Evolutionary conservation across 2,329 filamentous ascomycete species (phyloP), one percentile per base, ranked within the genome.

Genomic region (Niveomyces coronatus): DNA sequence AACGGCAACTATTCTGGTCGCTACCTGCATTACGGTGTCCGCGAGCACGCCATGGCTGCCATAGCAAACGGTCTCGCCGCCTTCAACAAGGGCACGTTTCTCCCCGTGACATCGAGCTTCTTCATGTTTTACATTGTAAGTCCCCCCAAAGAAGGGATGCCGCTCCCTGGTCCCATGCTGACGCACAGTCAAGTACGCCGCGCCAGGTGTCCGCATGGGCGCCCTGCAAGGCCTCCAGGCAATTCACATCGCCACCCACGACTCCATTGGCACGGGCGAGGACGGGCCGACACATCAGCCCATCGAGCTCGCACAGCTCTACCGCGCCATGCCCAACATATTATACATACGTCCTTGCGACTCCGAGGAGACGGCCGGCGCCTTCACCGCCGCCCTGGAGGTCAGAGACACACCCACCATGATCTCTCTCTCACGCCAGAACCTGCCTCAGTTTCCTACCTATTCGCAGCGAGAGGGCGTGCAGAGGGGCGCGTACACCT

Each of bases 221-320:
- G 74, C 73, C 4, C 59, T 76, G 2, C 67, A 72, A 36, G 52
- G 62, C 17, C 63, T 78, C 2, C 69, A 72, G 37, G 58, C 63
- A 19, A 76, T 79, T 36, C 74, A 79, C 49, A 61, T 70, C 22
- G 76, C 74, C 2, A 79, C 75, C 0, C 75, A 79, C 53, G 74
- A 79, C 55, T 69, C 63, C 7, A 71, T 78, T 31, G 75, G 68
- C 15, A 71, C 64, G 26, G 74, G 76, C 2, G 69, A 79, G 45
- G 69, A 79, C 44, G 75, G 74, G 0, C 75, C 74, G 0, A 79
- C 75, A 0, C 75, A 79, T 45, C 75, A 79, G 50, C 74, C 75
- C 3, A 68, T 79, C 20, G 74, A 67, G 24, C 58, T 79, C 1
- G 65, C 69, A 9, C 54, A 65, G 0, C 57, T 79, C 3, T 79